Conservation (phyloP, 495 filamentous ascomycete genomes). For the Parathielavia appendiculata region DNA sequence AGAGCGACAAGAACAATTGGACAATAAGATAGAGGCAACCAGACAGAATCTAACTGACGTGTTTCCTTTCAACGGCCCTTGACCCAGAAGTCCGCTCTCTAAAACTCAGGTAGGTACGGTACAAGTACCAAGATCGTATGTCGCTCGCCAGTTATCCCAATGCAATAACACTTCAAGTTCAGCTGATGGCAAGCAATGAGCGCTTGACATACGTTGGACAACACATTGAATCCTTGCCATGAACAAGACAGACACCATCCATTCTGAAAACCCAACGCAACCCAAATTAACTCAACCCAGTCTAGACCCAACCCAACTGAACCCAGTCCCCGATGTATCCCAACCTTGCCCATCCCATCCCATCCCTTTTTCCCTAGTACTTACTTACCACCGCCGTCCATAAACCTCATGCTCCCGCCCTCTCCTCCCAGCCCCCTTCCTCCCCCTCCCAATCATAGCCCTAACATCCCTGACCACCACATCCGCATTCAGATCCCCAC, state of each 20-base stretch:
- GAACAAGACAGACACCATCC: neutral
- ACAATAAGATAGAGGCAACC: too few relatives aligned
- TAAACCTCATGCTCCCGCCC: constrained; percentile 35
- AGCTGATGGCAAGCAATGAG: too few relatives aligned
- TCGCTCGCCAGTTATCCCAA: too few relatives aligned
- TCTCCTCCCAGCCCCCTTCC: constrained; percentile 13
- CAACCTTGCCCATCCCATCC: neutral
- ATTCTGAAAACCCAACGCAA: neutral
- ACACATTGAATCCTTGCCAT: neutral
- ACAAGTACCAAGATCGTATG: too few relatives aligned
- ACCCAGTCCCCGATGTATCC: neutral
- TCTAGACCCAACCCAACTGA: neutral
- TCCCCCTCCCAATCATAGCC: neutral
- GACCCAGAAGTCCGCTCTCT: too few relatives aligned
- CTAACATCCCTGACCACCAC: constrained; percentile 19
- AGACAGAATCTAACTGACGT: too few relatives aligned
- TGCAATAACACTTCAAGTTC: too few relatives aligned
- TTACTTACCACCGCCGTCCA: constrained; percentile 37
- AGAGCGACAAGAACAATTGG: too few relatives aligned
- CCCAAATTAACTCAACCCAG: neutral
- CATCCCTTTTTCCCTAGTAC: neutral
- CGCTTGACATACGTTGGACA: too few relatives aligned
- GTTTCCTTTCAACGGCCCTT: too few relatives aligned
- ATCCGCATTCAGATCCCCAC: constrained; percentile 5
- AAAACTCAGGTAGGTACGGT: too few relatives aligned